Conservation (phyloP, 2,329 filamentous ascomycete species). For the Ascochyta clinopodiicola region DNA sequence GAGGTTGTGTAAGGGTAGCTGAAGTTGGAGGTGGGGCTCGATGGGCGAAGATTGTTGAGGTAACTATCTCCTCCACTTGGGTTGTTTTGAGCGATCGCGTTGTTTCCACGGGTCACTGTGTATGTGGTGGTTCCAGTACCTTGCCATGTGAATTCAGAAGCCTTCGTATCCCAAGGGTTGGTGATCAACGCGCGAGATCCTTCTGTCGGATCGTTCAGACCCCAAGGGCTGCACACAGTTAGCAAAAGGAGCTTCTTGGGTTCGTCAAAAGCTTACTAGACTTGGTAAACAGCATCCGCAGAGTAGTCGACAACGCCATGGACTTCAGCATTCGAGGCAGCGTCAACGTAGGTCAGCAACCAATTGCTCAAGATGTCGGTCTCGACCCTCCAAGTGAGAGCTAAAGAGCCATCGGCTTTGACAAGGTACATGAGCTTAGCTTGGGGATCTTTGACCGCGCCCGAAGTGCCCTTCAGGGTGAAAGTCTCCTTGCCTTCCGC, state of each 20-base stretch:
- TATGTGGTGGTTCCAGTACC: conserved; percentile 28
- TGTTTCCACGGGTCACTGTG: conserved; percentile 61
- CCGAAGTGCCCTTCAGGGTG: conserved; percentile 51
- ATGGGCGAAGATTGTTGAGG: conserved; percentile 61
- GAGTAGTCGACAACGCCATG: conserved; percentile 62
- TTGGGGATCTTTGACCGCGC: conserved; percentile 59
- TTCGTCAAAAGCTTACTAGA: conserved; percentile 45
- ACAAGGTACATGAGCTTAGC: conserved; percentile 62
- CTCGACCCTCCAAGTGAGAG: conserved; percentile 64
- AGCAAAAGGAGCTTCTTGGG: too few relatives aligned
- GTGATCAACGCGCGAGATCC: conserved; percentile 54
- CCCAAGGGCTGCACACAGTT: conserved; percentile 49
- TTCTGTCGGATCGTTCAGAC: conserved; percentile 61
- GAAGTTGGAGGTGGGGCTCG: conserved; percentile 51
- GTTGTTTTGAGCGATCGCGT: conserved; percentile 59
- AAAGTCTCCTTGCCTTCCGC: conserved; percentile 45
- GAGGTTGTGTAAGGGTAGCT: conserved; percentile 35
- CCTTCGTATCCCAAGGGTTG: conserved; percentile 57
- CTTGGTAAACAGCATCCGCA: conserved; percentile 60
- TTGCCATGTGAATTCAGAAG: conserved; percentile 64
- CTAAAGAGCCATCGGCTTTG: conserved; percentile 52
- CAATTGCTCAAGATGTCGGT: conserved; percentile 63
- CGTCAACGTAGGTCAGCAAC: conserved; percentile 64
- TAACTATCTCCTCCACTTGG: conserved; percentile 52
- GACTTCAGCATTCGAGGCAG: conserved; percentile 53